Percentiles rank a stretch among this genome's conserved stretches.
Evolutionary conservation across 169 alveolate species (phyloP).

Genomic region (Eimeria maxima): DNA sequence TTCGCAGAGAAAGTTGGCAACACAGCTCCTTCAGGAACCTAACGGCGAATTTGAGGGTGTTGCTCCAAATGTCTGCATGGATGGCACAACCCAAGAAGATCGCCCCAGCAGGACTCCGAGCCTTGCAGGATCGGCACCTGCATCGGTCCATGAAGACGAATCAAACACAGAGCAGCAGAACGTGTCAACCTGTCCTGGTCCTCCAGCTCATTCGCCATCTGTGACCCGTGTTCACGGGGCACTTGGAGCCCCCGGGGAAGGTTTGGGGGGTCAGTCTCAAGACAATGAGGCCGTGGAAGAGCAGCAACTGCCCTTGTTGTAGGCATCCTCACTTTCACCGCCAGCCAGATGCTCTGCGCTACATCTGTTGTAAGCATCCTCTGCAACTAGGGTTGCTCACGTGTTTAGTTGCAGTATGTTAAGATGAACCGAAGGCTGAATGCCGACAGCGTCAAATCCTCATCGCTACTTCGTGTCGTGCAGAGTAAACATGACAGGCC

Average conservation of each 20-base stretch:
- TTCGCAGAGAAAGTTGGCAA: neutral
- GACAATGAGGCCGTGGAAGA: constrained; percentile 37
- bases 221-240: neutral
- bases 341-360: constrained; percentile 20
- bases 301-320: constrained; percentile 60
- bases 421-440: neutral
- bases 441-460: neutral
- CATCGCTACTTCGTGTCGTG: neutral
- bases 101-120: neutral
- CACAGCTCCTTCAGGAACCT: neutral
- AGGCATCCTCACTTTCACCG: constrained; percentile 57
- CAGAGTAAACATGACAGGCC: constrained; percentile 83
- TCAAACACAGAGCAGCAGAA: neutral
- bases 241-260: neutral
- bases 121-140: neutral
- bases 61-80: neutral
- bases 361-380: constrained; percentile 27
- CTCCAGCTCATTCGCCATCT: neutral
- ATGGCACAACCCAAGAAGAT: neutral
- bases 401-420: neutral
- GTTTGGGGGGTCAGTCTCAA: constrained; percentile 2
- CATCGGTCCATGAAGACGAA: neutral
- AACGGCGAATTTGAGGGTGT: neutral
- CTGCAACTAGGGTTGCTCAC: neutral
- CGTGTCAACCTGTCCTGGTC: neutral